Conservation (phyloP, 2,329 filamentous ascomycete genomes). For the Zymoseptoria pseudotritici region DNA sequence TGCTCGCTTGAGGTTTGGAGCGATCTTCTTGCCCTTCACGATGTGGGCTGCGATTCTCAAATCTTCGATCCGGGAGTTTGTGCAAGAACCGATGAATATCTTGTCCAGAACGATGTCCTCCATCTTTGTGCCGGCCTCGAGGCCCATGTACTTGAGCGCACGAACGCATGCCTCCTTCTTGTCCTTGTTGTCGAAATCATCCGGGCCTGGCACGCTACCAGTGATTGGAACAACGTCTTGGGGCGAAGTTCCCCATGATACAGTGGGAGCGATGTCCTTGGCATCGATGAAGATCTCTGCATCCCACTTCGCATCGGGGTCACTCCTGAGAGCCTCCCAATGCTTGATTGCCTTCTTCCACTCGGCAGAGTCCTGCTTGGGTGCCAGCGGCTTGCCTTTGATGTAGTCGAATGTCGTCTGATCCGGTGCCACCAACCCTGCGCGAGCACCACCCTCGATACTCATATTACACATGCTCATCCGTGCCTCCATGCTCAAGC, state of each 20-base stretch:
- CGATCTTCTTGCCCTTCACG: conserved; percentile 80
- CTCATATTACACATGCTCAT: conserved; percentile 99
- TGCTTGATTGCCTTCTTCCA: conserved; percentile 85
- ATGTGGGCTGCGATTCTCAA: conserved; percentile 78
- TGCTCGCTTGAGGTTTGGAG: conserved; percentile 80
- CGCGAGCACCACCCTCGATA: conserved; percentile 89
- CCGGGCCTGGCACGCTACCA: conserved; percentile 79
- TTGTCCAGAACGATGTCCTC: conserved; percentile 91
- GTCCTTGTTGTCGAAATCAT: conserved; percentile 70
- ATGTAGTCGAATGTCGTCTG: conserved; percentile 92
- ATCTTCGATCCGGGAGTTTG: conserved; percentile 95
- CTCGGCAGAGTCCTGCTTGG: conserved; percentile 72
- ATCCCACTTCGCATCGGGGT: conserved; percentile 84
- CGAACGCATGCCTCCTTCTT: conserved; percentile 75
- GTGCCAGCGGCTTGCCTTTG: conserved; percentile 81
- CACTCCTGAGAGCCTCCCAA: conserved; percentile 80
- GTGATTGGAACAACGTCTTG: conserved; percentile 96
- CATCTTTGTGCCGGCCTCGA: conserved; percentile 78
- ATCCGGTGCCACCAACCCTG: conserved; percentile 94
- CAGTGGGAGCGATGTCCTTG: conserved; percentile 86
- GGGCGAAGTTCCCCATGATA: conserved; percentile 95
- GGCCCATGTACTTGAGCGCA: conserved; percentile 93
- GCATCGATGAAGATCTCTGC: conserved; percentile 81
- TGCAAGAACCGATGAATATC: conserved; percentile 97
- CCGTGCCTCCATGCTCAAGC: conserved; percentile 87